Evolutionary conservation across 164 flowering plant species (phyloP).

Genomic region (Vitis vinifera): ASM3070453v1 NC_081811.1:3656501-3657000

Average conservation of each 20-base stretch:
- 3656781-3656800: neutral
- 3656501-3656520: constrained; percentile 94
- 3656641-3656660: constrained; percentile 2
- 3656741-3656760: neutral
- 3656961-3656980: neutral
- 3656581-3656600: constrained; percentile 96
- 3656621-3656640: constrained; percentile 11
- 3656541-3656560: constrained; percentile 97
- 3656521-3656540: constrained; percentile 96
- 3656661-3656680: neutral
- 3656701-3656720: neutral
- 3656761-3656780: neutral
- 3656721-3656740: neutral
- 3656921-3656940: constrained; percentile 85
- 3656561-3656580: constrained; percentile 97
- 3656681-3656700: neutral
- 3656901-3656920: constrained; percentile 88
- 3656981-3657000: neutral
- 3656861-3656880: constrained; percentile 83
- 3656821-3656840: constrained; percentile 95
- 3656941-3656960: constrained; percentile 69
- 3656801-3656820: constrained; percentile 69
- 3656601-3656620: constrained; percentile 18
- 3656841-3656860: constrained; percentile 94
- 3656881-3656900: constrained; percentile 90